Evolutionary conservation across 768 basidiomycete genomes (phyloP).

Genomic region (Pleurotus djamor): DNA sequence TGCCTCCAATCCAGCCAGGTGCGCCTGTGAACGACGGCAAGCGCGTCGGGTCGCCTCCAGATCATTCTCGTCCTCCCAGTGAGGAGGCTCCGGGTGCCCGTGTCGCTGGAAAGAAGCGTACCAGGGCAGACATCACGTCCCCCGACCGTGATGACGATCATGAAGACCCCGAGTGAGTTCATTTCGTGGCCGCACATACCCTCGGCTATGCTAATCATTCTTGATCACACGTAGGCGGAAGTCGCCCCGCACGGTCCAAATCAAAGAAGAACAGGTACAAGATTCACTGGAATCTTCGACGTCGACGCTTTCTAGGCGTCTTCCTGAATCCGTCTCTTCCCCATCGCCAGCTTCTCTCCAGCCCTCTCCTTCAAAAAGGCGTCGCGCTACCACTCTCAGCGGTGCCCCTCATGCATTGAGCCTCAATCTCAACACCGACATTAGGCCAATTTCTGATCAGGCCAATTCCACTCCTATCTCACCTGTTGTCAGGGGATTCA

Average conservation of each 20-base stretch:
- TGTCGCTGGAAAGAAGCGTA: conserved; percentile 39
- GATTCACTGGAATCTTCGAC: conserved; percentile 40
- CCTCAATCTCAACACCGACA: conserved; percentile 40
- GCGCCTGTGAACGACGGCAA: conserved; percentile 26
- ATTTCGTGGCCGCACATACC: conserved; percentile 12
- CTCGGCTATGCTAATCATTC: conserved; percentile 14
- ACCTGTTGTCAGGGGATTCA: conserved; percentile 63
- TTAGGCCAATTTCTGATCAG: conserved; percentile 36
- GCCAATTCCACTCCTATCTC: conserved; percentile 57
- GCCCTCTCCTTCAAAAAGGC: conserved; percentile 55
- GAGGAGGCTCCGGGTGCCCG: conserved; percentile 24
- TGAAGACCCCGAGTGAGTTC: conserved; percentile 45
- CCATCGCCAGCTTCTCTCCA: conserved; percentile 39
- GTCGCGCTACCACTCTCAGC: conserved; percentile 64
- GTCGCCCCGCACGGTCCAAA: conserved; percentile 43
- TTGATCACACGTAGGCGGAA: conserved; percentile 25
- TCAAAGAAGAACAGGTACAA: conserved; percentile 67
- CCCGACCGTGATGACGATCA: conserved; percentile 31
- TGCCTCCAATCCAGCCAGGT: conserved; percentile 65
- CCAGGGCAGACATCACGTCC: conserved; percentile 35
- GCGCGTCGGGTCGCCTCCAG: conserved; percentile 29
- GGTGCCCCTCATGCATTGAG: conserved; percentile 50
- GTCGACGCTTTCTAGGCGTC: conserved; percentile 21
- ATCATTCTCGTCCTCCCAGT: conserved; percentile 24
- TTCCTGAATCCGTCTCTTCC: conserved; percentile 21